Conservation (phyloP, 2,329 filamentous ascomycete species). For the Fusarium guadeloupense region DNA sequence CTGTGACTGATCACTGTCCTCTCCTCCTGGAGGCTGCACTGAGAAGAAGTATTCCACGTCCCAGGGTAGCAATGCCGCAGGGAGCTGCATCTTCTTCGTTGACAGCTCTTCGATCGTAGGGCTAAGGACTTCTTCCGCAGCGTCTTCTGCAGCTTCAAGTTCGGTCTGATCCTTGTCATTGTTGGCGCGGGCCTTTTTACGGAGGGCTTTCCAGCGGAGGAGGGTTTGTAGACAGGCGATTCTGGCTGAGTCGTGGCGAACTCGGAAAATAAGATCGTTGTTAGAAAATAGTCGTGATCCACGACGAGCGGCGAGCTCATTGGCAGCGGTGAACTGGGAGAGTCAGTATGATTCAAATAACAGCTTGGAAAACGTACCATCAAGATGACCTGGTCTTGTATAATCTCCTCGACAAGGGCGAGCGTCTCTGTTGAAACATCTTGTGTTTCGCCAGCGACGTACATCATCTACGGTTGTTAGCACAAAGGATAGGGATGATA, state of each 20-base stretch:
- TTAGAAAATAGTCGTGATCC: conserved; percentile 88
- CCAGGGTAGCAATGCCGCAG: conserved; percentile 92
- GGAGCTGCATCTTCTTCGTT: conserved; percentile 79
- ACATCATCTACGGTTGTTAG: conserved; percentile 30
- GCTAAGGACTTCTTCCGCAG: conserved; percentile 70
- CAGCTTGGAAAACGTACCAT: conserved; percentile 65
- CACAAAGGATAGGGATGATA: rapidly evolving
- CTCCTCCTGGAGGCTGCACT: conserved; percentile 84
- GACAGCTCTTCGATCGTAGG: conserved; percentile 66
- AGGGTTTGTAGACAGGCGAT: conserved; percentile 93
- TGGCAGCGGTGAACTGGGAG: conserved; percentile 79
- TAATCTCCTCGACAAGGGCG: conserved; percentile 92
- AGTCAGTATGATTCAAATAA: neutral
- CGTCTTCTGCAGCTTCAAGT: conserved; percentile 75
- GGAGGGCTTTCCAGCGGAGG: conserved; percentile 96
- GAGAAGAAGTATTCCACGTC: conserved; percentile 89
- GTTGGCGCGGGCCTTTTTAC: conserved; percentile 76
- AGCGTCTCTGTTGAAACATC: conserved; percentile 79
- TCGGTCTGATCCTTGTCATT: conserved; percentile 65
- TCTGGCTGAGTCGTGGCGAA: conserved; percentile 93
- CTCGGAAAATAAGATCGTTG: conserved; percentile 92
- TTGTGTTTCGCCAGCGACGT: conserved; percentile 24
- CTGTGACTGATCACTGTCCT: conserved; percentile 49
- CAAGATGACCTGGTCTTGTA: conserved; percentile 93
- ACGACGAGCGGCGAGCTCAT: conserved; percentile 85